Base-by-base conservation (phyloP, 2,329 filamentous ascomycete genomes). In the Clonostachys solani region DNA sequence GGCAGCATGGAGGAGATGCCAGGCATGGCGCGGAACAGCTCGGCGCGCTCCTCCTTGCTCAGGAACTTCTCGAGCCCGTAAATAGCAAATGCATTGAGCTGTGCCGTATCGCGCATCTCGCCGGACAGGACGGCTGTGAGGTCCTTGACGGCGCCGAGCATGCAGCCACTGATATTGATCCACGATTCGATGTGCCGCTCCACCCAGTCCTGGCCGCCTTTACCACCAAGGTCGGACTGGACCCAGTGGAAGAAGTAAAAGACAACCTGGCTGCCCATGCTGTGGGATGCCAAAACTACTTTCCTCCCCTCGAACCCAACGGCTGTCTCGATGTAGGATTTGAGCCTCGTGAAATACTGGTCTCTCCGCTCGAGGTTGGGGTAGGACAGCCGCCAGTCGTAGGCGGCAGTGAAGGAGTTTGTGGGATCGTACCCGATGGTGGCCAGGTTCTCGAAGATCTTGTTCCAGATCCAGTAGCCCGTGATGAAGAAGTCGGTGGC, bases 391-490 rank as follows among this genome's bases (percentile, higher is more conserved):
- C 94, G 83, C 94, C 94, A 99, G 68, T 99, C 94, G 62, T 99
- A 80, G 10, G 83, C 80, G 1, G 84, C 84, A 0, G 83, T 86
- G 57, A 79, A 86, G 4, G 81, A 83, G 57, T 83, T 87, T 33
- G 80, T 84, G 19, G 94, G 92, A 61, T 99, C 94, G 64, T 99
- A 99, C 13, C 94, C 94, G 49, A 99, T 87, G 0, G 91, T 94
- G 0, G 94, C 94, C 45, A 99, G 74, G 60, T 99, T 99, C 69
- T 99, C 94, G 44, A 99, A 77, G 50, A 99, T 96, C 69, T 97
- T 97, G 70, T 89, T 96, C 92, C 92, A 96, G 50, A 99, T 97
- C 94, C 94, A 99, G 69, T 99, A 99, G 10, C 83, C 84, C 0
- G 84, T 87, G 51, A 87, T 86, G 67, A 95, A 94, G 72, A 99